phyloP scores from a whole-genome alignment of 352 stramenopile genomes.

The Phytophthora ohioensis region DNA sequence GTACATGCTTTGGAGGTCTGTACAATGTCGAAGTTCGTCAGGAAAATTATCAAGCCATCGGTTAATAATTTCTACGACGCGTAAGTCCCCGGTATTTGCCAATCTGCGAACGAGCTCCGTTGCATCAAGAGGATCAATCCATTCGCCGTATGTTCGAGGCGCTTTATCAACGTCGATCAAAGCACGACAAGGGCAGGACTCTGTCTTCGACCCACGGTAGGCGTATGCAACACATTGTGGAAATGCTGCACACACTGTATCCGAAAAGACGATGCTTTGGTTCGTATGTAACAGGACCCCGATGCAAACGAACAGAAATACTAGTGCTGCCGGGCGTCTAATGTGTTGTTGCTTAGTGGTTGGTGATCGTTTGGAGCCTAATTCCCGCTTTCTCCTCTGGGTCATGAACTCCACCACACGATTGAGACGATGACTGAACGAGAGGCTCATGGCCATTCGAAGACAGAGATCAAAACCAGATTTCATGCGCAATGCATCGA shows the following conservation, averaged over 20 bases:
- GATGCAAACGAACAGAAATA: not conserved
- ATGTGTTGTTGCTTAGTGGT: not conserved
- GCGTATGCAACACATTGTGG: slow-evolving; percentile 4
- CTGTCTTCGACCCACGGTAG: slow-evolving; percentile 20
- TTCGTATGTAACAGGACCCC: not conserved
- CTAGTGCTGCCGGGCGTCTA: not conserved
- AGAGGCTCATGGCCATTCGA: slow-evolving; percentile 31
- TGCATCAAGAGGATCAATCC: slow-evolving; percentile 14
- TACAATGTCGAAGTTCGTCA: slow-evolving; percentile 26
- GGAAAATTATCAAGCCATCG: slow-evolving; percentile 14
- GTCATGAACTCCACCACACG: slow-evolving; percentile 13
- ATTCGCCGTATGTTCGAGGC: slow-evolving; percentile 26
- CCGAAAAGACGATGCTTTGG: not conserved
- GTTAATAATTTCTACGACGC: slow-evolving; percentile 37
- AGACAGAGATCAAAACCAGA: slow-evolving; percentile 21
- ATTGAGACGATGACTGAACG: slow-evolving; percentile 23
- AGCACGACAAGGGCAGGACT: slow-evolving; percentile 43
- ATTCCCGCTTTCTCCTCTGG: not conserved
- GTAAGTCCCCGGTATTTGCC: slow-evolving; percentile 21
- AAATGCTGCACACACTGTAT: not conserved
- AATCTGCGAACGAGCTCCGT: slow-evolving; percentile 17
- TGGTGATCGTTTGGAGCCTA: not conserved
- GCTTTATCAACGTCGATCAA: slow-evolving; percentile 39
- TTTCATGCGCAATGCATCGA: slow-evolving; percentile 31
- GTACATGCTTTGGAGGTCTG: slow-evolving; percentile 30